Evolutionary conservation across 495 filamentous ascomycete species (phyloP), one percentile per base, ranked within the genome.

Genomic region (Hypoxylon subgilvum): DNA sequence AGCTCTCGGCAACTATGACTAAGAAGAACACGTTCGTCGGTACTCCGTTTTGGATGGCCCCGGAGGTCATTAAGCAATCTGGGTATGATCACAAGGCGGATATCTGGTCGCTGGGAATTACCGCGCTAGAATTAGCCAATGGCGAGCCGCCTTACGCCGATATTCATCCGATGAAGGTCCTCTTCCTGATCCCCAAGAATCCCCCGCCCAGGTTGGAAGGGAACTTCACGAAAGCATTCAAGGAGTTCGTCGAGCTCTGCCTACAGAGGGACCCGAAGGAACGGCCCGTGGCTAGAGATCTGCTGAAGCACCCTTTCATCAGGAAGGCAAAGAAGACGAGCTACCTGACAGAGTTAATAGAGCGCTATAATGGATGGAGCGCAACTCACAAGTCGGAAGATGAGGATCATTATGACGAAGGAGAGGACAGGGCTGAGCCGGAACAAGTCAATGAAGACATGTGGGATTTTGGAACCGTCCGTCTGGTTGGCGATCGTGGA

Each of bases 11-110:
- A 1, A 97, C 94, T n/a, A 97, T 97, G 90, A 96, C 95, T 18
- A 96, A 97, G 76, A 96, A 96, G 73, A 98, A 97, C 67, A 98
- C 94, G 0, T 98, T 98, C 69, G 94, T 98, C 17, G 94, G 94
- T 10, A 97, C 94, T 1, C 94, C 94, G 0, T 98, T 97, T 74
- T 98, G 94, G 94, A 98, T 98, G 94, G 94, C 94, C 3, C 94
- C 94, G 6, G 94, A 98, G 72, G 94, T 98, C 23, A 98, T 98
- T 72, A 96, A 96, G 76, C 92, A 96, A 69, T 94, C 90, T 44
- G 94, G 94, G 32, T 98, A 98, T 73, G 93, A 97, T 66, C 92
- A 96, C 75, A 98, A 97, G 76, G 95, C 94, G 4, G 94, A 98
- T 69, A 96, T 98, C 52, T 98, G 94, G 94, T 97, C 95, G 18